A percentile compares a stretch with the other conserved stretches of the same genome.
Conservation (phyloP, 2,329 filamentous ascomycete genomes). For the Ophiostoma sp. region DNA sequence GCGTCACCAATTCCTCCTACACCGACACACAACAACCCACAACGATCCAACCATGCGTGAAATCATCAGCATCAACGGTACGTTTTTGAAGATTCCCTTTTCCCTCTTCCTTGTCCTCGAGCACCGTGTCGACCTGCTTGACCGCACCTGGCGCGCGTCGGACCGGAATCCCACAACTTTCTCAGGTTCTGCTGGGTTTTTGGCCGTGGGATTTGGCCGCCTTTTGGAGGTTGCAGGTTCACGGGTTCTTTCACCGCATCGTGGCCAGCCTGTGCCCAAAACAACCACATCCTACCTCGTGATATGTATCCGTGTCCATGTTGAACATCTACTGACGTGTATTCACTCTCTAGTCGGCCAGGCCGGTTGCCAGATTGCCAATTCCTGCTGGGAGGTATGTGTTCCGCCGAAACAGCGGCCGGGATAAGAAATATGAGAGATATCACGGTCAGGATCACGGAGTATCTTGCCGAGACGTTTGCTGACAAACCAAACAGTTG, state of each 20-base stretch:
- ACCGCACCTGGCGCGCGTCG: neutral
- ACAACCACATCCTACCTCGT: no score
- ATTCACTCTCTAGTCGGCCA: slow-evolving; percentile 77
- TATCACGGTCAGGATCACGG: neutral
- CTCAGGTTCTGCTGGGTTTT: neutral
- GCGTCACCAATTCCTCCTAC: slow-evolving; percentile 1
- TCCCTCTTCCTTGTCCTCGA: slow-evolving; percentile 36
- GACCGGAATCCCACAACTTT: neutral
- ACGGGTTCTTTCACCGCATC: slow-evolving; percentile 30
- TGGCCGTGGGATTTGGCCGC: neutral
- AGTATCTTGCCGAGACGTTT: neutral
- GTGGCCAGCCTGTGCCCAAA: neutral
- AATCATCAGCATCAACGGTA: slow-evolving; percentile 99
- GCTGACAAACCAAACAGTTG: slow-evolving; percentile 60
- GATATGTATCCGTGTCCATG: neutral
- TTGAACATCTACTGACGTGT: slow-evolving; percentile 50
- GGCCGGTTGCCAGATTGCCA: slow-evolving; percentile 99
- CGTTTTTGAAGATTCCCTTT: slow-evolving; percentile 28
- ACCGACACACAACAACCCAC: slow-evolving; percentile 29
- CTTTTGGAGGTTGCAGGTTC: neutral
- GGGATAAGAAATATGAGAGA: neutral
- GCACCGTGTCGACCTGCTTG: neutral
- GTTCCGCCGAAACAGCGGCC: neutral
- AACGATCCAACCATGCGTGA: slow-evolving; percentile 82
- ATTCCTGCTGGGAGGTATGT: slow-evolving; percentile 99